Evolutionary conservation across 139 green algal species (phyloP), one percentile per base, ranked within the genome.

Genomic region (Desmodesmus armatus): DNA sequence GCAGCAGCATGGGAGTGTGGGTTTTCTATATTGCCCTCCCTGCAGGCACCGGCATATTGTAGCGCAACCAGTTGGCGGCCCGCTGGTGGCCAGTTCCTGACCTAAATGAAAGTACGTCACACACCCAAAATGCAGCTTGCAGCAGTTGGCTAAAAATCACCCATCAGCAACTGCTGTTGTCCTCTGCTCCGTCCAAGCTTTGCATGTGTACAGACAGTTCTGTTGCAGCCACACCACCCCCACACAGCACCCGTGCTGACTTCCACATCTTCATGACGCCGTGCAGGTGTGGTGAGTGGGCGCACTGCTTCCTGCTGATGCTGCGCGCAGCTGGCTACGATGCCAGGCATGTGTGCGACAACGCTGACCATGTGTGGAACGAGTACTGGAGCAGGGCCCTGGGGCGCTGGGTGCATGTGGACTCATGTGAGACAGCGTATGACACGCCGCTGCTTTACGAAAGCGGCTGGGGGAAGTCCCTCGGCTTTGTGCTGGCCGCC

Each of bases 391-490:
- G 80, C 31, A 35, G 69, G 40, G 37, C 65, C 0, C 53, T 88
- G 80, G 37, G 70, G 19, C 82, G 91, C 1, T 96, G 93, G 92
- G 80, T 97, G 29, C 94, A 97, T 73, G 17, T 90, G 27, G 94
- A 97, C 72, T 86, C 92, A 7, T 96, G 94, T 75, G 94, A 97
- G 81, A 89, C 78, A 2, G 90, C 92, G 0, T 90, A 72, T 15
- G 94, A 96, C 85, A 89, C 77, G 55, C 92, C 93, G 19, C 82
- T 96, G 63, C 80, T 96, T 53, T 98, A 98, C 76, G 92, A 95
- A 87, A 69, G 69, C 11, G 96, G 96, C 4, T 98, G 96, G 96
- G 93, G 93, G 69, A 98, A 98, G 85, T 41, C 85, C 87, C 87
- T 96, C 44, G 84, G 33, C 0, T 95, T 96, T 41, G 92, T 96